Percentiles rank a stretch among this genome's conserved stretches.
These are phyloP conservation scores for Dunaliella primolecta DNA, from an alignment of 139 green algal species.

Conservation along the genomic window DNA sequence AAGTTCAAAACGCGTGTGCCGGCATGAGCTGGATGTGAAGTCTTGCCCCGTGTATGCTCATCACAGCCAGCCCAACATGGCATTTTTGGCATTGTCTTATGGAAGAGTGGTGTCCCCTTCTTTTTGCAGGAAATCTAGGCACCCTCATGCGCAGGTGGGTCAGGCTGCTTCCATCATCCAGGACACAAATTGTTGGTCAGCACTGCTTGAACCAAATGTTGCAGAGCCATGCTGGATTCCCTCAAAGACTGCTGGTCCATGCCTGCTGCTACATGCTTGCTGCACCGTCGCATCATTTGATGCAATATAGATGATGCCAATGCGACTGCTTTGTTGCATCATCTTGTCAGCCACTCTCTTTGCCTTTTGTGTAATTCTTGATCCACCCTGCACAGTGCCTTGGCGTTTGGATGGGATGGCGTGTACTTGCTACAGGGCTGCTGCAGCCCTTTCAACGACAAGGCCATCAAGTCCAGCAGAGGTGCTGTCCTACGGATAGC, in stretches of 20 bases:
- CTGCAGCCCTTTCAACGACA: conserved; percentile 75
- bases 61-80: no score
- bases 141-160: conserved; percentile 55
- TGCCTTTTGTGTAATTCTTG: no score
- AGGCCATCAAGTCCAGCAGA: conserved; percentile 36
- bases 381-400: no score
- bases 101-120: no score
- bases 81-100: no score
- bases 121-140: conserved; percentile 59
- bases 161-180: not conserved
- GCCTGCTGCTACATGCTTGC: no score
- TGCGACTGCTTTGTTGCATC: not conserved
- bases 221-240: not conserved
- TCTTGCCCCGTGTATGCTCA: no score
- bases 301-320: not conserved
- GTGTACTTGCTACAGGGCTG: conserved; percentile 75
- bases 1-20: no score
- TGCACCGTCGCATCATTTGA: no score
- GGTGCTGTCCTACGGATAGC: conserved; percentile 40
- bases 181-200: not conserved
- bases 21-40: no score
- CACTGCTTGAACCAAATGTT: not conserved
- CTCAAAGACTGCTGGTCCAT: not conserved
- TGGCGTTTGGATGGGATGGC: conserved; percentile 75
- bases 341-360: no score